Base-by-base conservation (phyloP, 345 rosid species). In the Rubroshorea leprosula region DNA sequence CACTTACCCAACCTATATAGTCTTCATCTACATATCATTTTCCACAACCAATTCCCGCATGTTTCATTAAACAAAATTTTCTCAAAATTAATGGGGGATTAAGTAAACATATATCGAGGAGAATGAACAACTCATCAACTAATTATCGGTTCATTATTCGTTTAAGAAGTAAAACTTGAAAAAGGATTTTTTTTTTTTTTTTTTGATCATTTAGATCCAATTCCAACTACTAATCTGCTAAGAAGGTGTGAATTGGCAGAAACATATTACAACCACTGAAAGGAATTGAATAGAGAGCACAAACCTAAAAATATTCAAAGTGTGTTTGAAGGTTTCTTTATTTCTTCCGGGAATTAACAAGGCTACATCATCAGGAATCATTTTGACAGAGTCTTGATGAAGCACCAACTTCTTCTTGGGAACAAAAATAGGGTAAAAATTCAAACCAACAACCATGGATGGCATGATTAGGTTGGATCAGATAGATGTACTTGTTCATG, bases 391-490 rank as follows among this genome's bases (percentile, higher is more conserved):
- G 41, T 64, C 25, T 47, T 49, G 45, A 61, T 52, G 58, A 46
- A 62, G 54, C 38, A 57, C 69, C 61, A 68, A 59, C 49, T 29
- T 46, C n/a, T n/a, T 23, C 15, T 23, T 14, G 15, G 23, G 11
- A 48, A 31, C n/a, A 15, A 47, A 49, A 54, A 45, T 3, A 52
- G n/a, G n/a, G 38, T n/a, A n/a, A 11, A 29, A 43, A 35, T 35
- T 35, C 6, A 35, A 35, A 13, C 55, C 69, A 54, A 72, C 61
- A 74, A 64, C 66, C 68, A 23, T 31, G 69, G 70, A n/a, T n/a
- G n/a, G n/a, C n/a, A n/a, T n/a, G 56, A 68, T 75, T 75, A 68
- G 80, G 72, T 73, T 49, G 69, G 66, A 57, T 11, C 14, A 25
- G 13, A 10, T n/a, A 19, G 25, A 12, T 54, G 62, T 63, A 35